Percentiles rank a stretch among this genome's conserved stretches.
phyloP scores from a whole-genome alignment of 2,329 filamentous ascomycete genomes.

The Geosmithia putterillii region DNA sequence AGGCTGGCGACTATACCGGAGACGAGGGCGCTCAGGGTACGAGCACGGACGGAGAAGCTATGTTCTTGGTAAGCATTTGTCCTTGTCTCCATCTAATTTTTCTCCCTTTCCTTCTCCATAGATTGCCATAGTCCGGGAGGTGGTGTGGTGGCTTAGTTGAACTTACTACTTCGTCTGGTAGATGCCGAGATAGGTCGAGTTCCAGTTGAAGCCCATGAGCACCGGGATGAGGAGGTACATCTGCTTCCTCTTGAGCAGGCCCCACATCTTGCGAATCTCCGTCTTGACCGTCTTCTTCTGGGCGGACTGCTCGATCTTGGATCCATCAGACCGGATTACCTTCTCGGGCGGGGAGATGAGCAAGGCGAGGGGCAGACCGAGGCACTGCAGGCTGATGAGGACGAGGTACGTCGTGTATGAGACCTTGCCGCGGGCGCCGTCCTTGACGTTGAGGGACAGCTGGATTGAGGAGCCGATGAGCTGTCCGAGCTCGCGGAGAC shows the following conservation, averaged over 20 bases:
- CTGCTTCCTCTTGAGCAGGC: constrained; percentile 26
- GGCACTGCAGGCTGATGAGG: constrained; percentile 14
- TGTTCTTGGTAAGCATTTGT: constrained; percentile 3
- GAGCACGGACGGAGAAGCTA: constrained; percentile 33
- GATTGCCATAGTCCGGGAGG: constrained; percentile 22
- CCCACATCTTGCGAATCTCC: constrained; percentile 20
- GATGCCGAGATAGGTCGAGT: constrained; percentile 35
- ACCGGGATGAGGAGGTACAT: constrained; percentile 36
- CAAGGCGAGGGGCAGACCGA: constrained; percentile 12
- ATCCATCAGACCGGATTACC: constrained; percentile 12
- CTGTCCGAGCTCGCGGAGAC: constrained; percentile 37
- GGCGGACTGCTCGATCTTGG: constrained; percentile 6
- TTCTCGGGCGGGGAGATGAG: constrained; percentile 14
- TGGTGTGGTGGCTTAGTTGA: too few species aligned
- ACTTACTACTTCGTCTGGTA: constrained; percentile 33
- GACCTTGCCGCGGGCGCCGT: constrained; percentile 15
- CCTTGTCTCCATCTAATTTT: constrained; percentile 15
- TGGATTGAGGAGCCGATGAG: constrained; percentile 39
- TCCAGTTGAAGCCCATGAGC: constrained; percentile 32
- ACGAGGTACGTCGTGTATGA: constrained; percentile 13
- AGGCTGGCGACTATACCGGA: constrained; percentile 18
- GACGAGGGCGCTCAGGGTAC: constrained; percentile 29
- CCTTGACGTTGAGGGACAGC: constrained; percentile 29
- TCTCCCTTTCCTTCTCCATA: constrained; percentile 6
- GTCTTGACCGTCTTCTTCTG: constrained; percentile 21